Evolutionary conservation across 345 rosid genomes (phyloP), one percentile per base, ranked within the genome.

Genomic region (Bretschneidera sinensis): DNA sequence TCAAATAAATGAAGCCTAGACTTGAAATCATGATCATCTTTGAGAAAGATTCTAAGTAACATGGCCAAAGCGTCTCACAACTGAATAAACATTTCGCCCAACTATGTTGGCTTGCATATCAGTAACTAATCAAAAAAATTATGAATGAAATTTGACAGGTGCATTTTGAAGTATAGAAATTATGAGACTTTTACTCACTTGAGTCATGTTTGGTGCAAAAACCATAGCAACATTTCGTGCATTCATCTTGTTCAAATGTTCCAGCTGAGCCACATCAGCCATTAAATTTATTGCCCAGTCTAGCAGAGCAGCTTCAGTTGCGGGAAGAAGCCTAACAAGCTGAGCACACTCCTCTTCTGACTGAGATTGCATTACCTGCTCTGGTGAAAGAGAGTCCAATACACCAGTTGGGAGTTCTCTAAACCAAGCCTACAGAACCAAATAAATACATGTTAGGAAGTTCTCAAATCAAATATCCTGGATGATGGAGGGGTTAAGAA

Each of bases 121-220:
- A 48, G 24, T 64, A 13, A 54, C 2, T 21, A 47, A 48, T 52
- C 34, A 23, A 1, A 31, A 34, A 55, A 28, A 21, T n/a, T 2
- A 0, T 13, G 18, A 9, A 39, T 8, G 5, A 63, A 20, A 6
- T 10, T 21, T 50, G 9, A 21, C 55, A 56, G 21, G 31, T 4
- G 35, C 10, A 28, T 24, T 54, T 45, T n/a, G 3, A 63, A 48
- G 9, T 0, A 54, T 25, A 25, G 13, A 25, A 21, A 60, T 5
- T n/a, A 48, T 48, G 20, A 48, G 21, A 6, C 43, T 33, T 33
- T 60, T 28, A 74, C 83, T 76, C 71, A 90, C 99, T 74, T 95
- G 96, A 59, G 99, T 90, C 99, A 94, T 95, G 85, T 95, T 95
- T 61, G 99, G 99, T 33, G 99, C 97, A 17, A 95, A 95, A 48